Percentiles rank a stretch among this genome's conserved stretches.
These are phyloP conservation scores for Talaromyces verruculosus DNA, from an alignment of 2,329 filamentous ascomycete genomes.

Conservation along the genomic window DNA sequence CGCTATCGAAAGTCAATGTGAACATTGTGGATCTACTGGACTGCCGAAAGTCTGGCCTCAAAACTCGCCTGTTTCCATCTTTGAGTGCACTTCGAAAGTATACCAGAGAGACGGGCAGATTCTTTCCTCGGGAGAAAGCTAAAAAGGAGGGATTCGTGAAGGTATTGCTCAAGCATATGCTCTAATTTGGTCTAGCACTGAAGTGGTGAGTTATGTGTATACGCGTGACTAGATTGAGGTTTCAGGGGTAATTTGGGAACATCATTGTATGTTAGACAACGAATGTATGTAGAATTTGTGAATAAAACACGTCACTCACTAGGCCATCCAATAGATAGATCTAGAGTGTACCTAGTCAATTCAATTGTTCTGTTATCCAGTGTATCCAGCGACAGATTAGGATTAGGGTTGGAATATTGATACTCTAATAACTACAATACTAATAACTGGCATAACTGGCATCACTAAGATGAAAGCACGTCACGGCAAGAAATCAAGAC, in stretches of 20 bases:
- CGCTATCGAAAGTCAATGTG: constrained; percentile 28
- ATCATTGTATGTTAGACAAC: neutral
- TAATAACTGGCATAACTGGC: neutral
- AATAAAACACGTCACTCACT: neutral
- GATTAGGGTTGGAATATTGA: neutral
- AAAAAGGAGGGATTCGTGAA: constrained; percentile 29
- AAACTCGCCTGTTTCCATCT: constrained; percentile 24
- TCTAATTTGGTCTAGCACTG: neutral
- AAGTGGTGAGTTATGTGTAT: neutral
- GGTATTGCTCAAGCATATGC: constrained; percentile 24
- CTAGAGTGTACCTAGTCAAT: neutral
- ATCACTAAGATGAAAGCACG: neutral
- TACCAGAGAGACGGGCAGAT: constrained; percentile 13
- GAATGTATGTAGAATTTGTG: neutral
- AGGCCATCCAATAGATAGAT: neutral
- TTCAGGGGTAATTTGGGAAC: neutral
- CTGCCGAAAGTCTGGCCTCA: constrained; percentile 20
- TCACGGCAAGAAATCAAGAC: neutral
- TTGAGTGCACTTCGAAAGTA: constrained; percentile 24
- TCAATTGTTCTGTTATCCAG: neutral
- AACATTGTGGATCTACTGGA: constrained; percentile 36
- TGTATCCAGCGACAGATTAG: neutral
- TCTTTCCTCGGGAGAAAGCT: constrained; percentile 13
- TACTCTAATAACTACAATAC: neutral
- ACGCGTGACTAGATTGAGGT: too few species aligned